Evolutionary conservation across 306 rosid species (phyloP).

Genomic region (Trichosanthes truncata): DNA sequence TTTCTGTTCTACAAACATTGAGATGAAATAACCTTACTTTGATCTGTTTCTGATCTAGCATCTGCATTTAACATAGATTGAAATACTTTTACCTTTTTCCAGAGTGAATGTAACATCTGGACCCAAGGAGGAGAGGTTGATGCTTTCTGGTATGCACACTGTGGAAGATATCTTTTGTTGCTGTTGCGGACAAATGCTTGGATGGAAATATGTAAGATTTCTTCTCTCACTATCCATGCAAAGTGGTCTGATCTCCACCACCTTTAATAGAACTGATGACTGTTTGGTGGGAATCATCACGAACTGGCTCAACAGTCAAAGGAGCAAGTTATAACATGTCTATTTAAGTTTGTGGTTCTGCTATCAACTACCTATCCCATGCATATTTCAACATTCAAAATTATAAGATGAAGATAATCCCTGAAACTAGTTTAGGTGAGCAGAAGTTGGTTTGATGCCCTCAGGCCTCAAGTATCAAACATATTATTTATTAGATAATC

Average conservation of each 20-base stretch:
- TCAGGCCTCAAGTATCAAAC: not conserved
- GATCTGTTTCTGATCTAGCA: not conserved
- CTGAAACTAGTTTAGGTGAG: not conserved
- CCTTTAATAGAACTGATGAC: not conserved
- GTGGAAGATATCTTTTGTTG: constrained; percentile 85
- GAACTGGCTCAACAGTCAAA: not conserved
- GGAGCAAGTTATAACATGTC: not conserved
- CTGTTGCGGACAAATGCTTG: constrained; percentile 78
- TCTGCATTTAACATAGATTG: not conserved
- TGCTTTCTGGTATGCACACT: constrained; percentile 80
- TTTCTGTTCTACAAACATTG: not conserved
- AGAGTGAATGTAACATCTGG: constrained; percentile 75
- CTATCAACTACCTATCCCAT: not conserved
- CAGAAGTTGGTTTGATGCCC: not conserved
- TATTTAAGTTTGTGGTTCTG: not conserved
- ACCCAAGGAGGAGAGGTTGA: constrained; percentile 47
- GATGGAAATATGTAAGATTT: constrained; percentile 91
- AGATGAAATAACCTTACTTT: not conserved
- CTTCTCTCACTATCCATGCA: not conserved
- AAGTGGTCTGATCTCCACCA: not conserved
- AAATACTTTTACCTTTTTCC: not conserved
- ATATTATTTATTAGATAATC: too few relatives aligned
- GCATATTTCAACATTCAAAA: not conserved
- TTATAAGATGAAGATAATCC: not conserved
- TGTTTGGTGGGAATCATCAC: not conserved